Evolutionary conservation across 2,329 filamentous ascomycete genomes (phyloP).

Genomic region (Aspergillus pseudotamarii): DNA sequence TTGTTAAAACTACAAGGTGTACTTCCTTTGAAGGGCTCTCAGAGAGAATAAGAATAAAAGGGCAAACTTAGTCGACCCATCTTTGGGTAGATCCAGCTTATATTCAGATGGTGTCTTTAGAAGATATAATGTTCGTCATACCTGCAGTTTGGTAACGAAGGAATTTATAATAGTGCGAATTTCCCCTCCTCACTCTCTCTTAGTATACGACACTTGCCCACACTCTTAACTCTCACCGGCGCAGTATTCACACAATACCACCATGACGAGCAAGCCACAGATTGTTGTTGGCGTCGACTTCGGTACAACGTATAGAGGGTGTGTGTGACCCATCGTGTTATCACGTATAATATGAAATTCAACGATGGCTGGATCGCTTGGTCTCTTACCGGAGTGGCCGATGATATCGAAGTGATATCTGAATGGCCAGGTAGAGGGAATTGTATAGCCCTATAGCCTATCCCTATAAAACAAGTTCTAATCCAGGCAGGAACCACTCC

Average conservation of each 20-base stretch:
- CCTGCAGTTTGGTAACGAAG: not conserved
- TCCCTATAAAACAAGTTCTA: not conserved
- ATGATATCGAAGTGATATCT: conserved; percentile 24
- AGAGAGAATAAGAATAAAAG: too few species aligned
- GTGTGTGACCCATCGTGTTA: not conserved
- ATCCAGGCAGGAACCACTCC: conserved; percentile 18
- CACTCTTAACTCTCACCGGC: too few species aligned
- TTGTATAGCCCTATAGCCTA: conserved; percentile 14
- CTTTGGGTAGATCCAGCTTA: too few species aligned
- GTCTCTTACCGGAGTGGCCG: conserved; percentile 14
- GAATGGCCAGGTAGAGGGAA: conserved; percentile 31
- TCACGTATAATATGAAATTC: not conserved
- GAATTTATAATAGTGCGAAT: not conserved
- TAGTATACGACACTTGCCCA: too few species aligned
- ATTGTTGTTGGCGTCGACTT: conserved; percentile 33
- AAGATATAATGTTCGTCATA: not conserved
- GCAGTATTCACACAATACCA: not conserved
- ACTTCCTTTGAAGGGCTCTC: too few species aligned
- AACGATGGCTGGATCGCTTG: conserved; percentile 22
- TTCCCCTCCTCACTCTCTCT: not conserved
- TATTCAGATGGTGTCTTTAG: too few species aligned
- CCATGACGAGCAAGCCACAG: not conserved
- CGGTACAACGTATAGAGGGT: conserved; percentile 36
- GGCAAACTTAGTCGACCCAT: too few species aligned
- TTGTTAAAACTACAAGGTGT: too few species aligned